phyloP scores from a whole-genome alignment of 768 basidiomycete species.

The Lentinula sp. region DNA sequence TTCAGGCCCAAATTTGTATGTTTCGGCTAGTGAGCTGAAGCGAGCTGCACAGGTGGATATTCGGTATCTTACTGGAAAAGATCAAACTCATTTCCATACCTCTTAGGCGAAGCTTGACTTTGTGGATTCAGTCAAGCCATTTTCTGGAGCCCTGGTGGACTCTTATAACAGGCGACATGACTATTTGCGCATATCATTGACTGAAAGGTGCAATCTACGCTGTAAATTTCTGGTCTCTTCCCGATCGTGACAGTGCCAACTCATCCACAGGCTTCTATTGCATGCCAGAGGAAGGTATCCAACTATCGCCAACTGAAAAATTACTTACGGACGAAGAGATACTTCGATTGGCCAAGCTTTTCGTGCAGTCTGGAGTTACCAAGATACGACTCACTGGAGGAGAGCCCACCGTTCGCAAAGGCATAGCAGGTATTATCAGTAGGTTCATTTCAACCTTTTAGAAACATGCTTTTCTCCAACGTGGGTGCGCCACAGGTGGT shows the following conservation, averaged over 20 bases:
- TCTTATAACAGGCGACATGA: slow-evolving; percentile 65
- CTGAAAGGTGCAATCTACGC: slow-evolving; percentile 83
- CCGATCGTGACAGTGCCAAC: neutral
- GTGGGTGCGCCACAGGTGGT: slow-evolving; percentile 31
- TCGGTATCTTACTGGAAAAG: neutral
- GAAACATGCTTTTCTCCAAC: slow-evolving; percentile 4
- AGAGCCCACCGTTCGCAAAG: slow-evolving; percentile 81
- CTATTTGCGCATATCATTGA: slow-evolving; percentile 85
- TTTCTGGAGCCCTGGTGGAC: slow-evolving; percentile 58
- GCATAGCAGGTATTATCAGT: slow-evolving; percentile 66
- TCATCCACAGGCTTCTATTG: slow-evolving; percentile 72
- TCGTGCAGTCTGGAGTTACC: slow-evolving; percentile 75
- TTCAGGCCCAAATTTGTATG: neutral
- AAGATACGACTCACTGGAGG: slow-evolving; percentile 89
- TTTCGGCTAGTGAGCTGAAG: neutral
- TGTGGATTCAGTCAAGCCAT: slow-evolving; percentile 40
- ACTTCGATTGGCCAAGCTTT: slow-evolving; percentile 64
- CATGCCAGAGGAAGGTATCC: slow-evolving; percentile 79
- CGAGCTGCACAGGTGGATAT: neutral
- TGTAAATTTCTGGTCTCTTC: slow-evolving; percentile 34
- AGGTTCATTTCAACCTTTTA: slow-evolving; percentile 10
- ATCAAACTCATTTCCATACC: neutral
- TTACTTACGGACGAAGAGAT: slow-evolving; percentile 76
- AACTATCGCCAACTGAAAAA: slow-evolving; percentile 62
- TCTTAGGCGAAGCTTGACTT: slow-evolving; percentile 49